Conservation (phyloP, 805 yeast species). For the Candida dajiaensis region DNA sequence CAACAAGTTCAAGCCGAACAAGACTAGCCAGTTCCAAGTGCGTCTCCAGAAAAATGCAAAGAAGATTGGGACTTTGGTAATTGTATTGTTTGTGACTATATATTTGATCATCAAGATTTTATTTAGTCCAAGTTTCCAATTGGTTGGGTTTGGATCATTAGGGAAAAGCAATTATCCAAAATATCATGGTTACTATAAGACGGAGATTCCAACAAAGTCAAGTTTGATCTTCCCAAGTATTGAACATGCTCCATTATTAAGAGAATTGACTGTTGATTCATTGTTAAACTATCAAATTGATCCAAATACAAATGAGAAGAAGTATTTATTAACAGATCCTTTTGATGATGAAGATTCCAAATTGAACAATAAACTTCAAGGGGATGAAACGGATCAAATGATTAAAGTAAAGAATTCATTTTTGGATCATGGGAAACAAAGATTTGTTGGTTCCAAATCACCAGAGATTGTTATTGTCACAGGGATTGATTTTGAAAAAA, state of each 20-base stretch:
- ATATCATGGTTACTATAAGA: slow-evolving; percentile 38
- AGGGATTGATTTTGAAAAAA: slow-evolving; percentile 67
- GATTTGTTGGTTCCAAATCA: slow-evolving; percentile 31
- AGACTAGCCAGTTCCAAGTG: slow-evolving; percentile 3
- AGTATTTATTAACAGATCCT: slow-evolving; percentile 28
- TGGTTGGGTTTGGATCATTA: neutral
- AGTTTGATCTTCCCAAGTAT: slow-evolving; percentile 67
- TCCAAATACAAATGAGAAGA: slow-evolving; percentile 34
- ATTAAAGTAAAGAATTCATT: slow-evolving; percentile 48
- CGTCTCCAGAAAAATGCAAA: slow-evolving; percentile 9
- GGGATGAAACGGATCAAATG: slow-evolving; percentile 28
- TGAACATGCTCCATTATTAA: slow-evolving; percentile 59
- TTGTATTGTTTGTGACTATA: neutral
- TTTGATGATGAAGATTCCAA: slow-evolving; percentile 30
- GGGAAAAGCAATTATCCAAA: slow-evolving; percentile 20
- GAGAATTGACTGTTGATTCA: slow-evolving; percentile 47
- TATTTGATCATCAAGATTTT: slow-evolving; percentile 1
- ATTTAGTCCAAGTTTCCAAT: neutral
- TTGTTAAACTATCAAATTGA: slow-evolving; percentile 45
- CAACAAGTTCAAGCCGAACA: slow-evolving; percentile 24
- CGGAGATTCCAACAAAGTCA: slow-evolving; percentile 43
- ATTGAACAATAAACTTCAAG: slow-evolving; percentile 33
- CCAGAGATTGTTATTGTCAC: slow-evolving; percentile 77
- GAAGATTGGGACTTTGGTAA: slow-evolving; percentile 8
- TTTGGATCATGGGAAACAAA: slow-evolving; percentile 59